These are phyloP conservation scores for Paramecium biaurelia DNA, from an alignment of 73 alveolate genomes.

Conservation along the genomic window DNA sequence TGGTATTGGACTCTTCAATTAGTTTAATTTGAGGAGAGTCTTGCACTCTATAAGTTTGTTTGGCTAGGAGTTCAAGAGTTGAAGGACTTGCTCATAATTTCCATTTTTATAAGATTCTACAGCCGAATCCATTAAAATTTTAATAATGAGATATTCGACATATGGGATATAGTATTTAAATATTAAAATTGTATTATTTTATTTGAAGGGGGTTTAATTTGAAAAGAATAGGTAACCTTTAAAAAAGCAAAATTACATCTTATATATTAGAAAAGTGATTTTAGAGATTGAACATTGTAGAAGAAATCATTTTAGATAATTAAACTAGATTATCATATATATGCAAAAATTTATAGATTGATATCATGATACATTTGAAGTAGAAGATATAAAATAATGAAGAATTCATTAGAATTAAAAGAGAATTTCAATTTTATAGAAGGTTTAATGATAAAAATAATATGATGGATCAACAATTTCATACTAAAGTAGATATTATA, in stretches of 20 bases:
- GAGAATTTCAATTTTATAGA: conserved; percentile 20
- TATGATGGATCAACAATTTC: no score
- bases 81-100: neutral
- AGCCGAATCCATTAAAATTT: conserved; percentile 5
- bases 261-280: neutral
- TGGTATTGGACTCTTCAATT: neutral
- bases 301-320: neutral
- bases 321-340: neutral
- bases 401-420: neutral
- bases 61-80: neutral
- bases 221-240: neutral
- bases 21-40: conserved; percentile 6
- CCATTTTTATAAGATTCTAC: conserved; percentile 13
- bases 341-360: neutral
- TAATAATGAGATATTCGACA: neutral
- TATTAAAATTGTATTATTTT: neutral
- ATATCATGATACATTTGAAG: conserved; percentile 28
- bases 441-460: no score
- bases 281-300: neutral
- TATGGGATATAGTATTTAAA: neutral
- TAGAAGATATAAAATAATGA: neutral
- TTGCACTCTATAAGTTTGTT: neutral
- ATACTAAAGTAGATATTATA: no score
- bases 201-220: neutral
- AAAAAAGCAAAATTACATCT: neutral